Evolutionary conservation across 768 basidiomycete genomes (phyloP).

Genomic region (Amanita thiersii): DNA sequence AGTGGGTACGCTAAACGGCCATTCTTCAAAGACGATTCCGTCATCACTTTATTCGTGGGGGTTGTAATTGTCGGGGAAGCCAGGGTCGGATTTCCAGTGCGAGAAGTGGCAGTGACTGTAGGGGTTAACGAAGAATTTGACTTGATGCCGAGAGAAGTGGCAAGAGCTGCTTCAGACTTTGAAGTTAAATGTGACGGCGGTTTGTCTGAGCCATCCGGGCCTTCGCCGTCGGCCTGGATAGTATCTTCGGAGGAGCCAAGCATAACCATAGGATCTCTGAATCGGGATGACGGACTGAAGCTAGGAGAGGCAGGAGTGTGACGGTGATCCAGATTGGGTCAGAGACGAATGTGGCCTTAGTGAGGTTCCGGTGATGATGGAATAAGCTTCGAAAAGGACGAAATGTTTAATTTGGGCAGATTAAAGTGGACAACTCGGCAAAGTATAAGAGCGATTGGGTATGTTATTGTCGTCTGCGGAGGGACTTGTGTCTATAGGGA

Average conservation of each 20-base stretch:
- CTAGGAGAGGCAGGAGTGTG: conserved; percentile 6
- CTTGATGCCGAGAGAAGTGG: conserved; percentile 13
- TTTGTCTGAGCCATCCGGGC: conserved; percentile 52
- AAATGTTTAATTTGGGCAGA: conserved; percentile 4
- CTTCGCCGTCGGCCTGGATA: conserved; percentile 46
- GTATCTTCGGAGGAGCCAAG: conserved; percentile 42
- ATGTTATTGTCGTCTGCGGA: conserved; percentile 17
- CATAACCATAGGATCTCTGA: conserved; percentile 30
- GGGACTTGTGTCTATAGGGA: conserved; percentile 27
- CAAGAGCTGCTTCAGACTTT: conserved; percentile 17
- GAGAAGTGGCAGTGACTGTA: conserved; percentile 12
- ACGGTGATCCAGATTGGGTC: conserved; percentile 5
- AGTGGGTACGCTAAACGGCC: conserved; percentile 28
- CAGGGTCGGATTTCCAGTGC: conserved; percentile 11
- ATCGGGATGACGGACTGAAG: conserved; percentile 3
- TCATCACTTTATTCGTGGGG: conserved; percentile 13
- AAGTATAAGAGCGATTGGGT: conserved; percentile 11
- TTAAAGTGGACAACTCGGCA: conserved; percentile 7
- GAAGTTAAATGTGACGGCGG: conserved; percentile 35
- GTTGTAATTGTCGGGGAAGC: conserved; percentile 13
- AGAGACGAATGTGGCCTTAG: conserved; percentile 6
- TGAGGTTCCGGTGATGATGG: conserved; percentile 5
- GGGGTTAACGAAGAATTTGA: conserved; percentile 10
- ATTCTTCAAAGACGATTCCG: background rate
- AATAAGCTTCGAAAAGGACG: conserved; percentile 1